phyloP scores from a whole-genome alignment of 108 stramenopile species.

The Nitzschia sp. region DNA sequence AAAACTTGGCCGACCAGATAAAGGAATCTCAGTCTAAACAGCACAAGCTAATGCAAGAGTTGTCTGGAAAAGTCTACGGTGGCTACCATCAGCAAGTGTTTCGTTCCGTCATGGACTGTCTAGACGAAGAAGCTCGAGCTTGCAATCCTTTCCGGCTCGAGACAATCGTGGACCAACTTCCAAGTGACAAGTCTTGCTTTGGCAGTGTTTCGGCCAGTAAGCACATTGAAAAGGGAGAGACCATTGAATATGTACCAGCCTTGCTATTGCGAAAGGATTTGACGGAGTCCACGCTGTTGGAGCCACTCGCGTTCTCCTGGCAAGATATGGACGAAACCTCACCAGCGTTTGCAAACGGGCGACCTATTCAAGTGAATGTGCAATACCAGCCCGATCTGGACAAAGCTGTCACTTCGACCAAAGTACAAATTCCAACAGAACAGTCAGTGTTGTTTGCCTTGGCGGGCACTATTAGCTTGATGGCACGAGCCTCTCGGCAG shows the following conservation, averaged over 20 bases:
- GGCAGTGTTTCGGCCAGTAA: slow-evolving; percentile 6
- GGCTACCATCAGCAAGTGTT: not conserved
- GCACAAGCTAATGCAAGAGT: not conserved
- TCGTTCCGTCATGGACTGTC: slow-evolving; percentile 29
- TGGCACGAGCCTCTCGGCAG: not conserved
- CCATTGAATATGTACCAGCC: slow-evolving; percentile 24
- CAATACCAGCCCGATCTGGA: not conserved
- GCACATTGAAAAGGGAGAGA: slow-evolving; percentile 13
- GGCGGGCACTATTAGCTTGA: slow-evolving; percentile 11
- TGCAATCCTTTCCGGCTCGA: not conserved
- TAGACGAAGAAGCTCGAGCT: slow-evolving; percentile 7
- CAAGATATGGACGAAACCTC: slow-evolving; percentile 19
- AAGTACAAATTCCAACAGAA: not conserved
- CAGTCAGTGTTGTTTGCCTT: slow-evolving; percentile 7
- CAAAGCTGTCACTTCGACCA: not conserved
- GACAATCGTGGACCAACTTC: not conserved
- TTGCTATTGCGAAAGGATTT: slow-evolving; percentile 1
- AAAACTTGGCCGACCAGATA: not conserved
- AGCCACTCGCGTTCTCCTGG: slow-evolving; percentile 18
- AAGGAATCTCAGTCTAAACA: not conserved
- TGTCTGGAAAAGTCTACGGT: not conserved
- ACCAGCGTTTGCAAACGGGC: not conserved
- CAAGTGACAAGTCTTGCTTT: slow-evolving; percentile 5
- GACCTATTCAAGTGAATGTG: not conserved
- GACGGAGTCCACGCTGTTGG: slow-evolving; percentile 9